A percentile compares a stretch with the other conserved stretches of the same genome.
phyloP scores from a whole-genome alignment of 169 alveolate species.

The Plasmodium fragile region DNA sequence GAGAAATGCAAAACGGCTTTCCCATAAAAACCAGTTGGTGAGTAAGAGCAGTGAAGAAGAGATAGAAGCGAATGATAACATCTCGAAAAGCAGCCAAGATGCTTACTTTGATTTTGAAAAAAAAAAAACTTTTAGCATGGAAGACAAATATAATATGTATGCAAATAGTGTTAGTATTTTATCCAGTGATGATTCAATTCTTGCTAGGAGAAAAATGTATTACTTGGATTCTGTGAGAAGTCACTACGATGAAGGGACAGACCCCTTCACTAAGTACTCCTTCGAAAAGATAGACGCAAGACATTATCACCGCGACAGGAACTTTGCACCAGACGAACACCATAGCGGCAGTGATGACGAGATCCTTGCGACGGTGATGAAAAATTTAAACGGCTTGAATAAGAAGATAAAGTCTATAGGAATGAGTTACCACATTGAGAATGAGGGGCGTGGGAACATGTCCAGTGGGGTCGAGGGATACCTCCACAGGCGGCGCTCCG shows the following conservation, averaged over 20 bases:
- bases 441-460: slow-evolving; percentile 7
- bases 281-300: slow-evolving; percentile 30
- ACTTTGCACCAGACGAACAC: background rate
- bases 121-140: background rate
- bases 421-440: slow-evolving; percentile 8
- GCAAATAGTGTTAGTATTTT: slow-evolving; percentile 10
- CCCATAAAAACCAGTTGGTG: background rate
- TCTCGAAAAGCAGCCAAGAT: slow-evolving; percentile 41
- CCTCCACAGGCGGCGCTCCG: background rate
- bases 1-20: background rate
- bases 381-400: slow-evolving; percentile 36
- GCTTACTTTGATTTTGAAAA: slow-evolving; percentile 64
- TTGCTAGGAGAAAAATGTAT: background rate
- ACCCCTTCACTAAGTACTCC: slow-evolving; percentile 61
- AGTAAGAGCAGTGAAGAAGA: background rate
- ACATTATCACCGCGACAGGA: background rate
- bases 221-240: slow-evolving; percentile 9
- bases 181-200: background rate
- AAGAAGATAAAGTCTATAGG: slow-evolving; percentile 39
- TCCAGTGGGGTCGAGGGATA: background rate
- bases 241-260: slow-evolving; percentile 10
- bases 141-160: slow-evolving; percentile 5
- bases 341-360: slow-evolving; percentile 1
- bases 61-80: background rate
- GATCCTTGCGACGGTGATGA: slow-evolving; percentile 14